A percentile compares a stretch with the other conserved stretches of the same genome.
phyloP scores from a whole-genome alignment of 495 filamentous ascomycete genomes.

The Daldinia vernicosa region DNA sequence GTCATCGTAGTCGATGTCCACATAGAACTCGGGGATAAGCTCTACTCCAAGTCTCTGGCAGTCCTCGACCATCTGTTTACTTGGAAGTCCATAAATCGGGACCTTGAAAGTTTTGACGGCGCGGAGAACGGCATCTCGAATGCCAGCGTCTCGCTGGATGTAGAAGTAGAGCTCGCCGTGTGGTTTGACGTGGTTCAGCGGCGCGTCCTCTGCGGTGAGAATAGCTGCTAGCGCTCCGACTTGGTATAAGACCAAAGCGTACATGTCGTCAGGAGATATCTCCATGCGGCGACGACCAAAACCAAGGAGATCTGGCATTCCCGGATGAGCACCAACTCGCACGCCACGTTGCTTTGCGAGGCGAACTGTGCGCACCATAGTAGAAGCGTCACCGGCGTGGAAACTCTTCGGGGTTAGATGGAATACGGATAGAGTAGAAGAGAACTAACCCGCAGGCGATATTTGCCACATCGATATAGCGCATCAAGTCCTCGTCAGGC shows the following conservation, averaged over 20 bases:
- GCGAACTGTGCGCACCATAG: conserved; percentile 67
- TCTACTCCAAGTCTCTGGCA: conserved; percentile 59
- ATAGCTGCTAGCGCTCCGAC: conserved; percentile 67
- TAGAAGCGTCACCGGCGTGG: conserved; percentile 65
- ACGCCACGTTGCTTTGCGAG: conserved; percentile 64
- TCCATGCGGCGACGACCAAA: conserved; percentile 69
- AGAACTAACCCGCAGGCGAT: conserved; percentile 58
- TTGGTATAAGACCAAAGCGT: conserved; percentile 66
- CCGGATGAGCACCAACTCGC: conserved; percentile 67
- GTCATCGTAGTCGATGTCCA: conserved; percentile 65
- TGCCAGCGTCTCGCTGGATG: conserved; percentile 62
- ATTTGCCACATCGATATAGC: conserved; percentile 69
- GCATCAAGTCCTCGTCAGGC: conserved; percentile 67
- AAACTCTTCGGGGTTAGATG: conserved; percentile 47
- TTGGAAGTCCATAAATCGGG: conserved; percentile 61
- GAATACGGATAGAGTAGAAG: no score
- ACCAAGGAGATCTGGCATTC: conserved; percentile 68
- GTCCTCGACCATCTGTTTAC: conserved; percentile 63
- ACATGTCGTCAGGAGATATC: conserved; percentile 63
- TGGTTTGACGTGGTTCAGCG: conserved; percentile 68
- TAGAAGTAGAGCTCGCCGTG: conserved; percentile 66
- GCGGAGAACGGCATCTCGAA: conserved; percentile 60
- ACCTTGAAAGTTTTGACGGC: conserved; percentile 60
- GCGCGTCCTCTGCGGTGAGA: conserved; percentile 62
- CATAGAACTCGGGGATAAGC: conserved; percentile 67